Percentiles rank a stretch among this genome's conserved stretches.
phyloP scores from a whole-genome alignment of 2,329 filamentous ascomycete genomes.

The Nothophoma quercina region DNA sequence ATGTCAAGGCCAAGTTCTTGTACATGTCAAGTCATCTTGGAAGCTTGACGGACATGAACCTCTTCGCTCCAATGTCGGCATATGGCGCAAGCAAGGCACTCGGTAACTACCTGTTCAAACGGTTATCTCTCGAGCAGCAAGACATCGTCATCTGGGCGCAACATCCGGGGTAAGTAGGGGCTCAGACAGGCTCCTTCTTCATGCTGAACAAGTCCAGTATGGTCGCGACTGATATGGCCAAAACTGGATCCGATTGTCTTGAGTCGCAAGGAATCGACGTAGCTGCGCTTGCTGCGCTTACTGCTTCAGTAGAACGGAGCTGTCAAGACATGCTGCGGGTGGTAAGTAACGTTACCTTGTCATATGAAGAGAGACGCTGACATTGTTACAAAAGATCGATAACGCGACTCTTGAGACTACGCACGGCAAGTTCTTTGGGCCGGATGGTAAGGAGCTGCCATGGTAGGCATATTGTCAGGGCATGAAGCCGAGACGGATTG shows the following conservation, averaged over 20 bases:
- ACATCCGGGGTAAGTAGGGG: conserved; percentile 24
- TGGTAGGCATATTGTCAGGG: too few species aligned
- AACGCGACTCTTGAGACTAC: conserved; percentile 14
- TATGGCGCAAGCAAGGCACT: conserved; percentile 31
- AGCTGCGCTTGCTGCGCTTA: not conserved
- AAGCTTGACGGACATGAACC: conserved; percentile 21
- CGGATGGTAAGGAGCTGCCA: conserved; percentile 17
- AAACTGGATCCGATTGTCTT: conserved; percentile 4
- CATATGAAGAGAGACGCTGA: not conserved
- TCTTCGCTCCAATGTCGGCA: conserved; percentile 1
- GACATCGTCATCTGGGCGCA: conserved; percentile 21
- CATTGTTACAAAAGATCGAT: conserved; percentile 15
- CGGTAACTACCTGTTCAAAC: conserved; percentile 26
- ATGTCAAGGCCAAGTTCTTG: conserved; percentile 20
- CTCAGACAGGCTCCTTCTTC: too few species aligned
- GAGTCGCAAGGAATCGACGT: conserved; percentile 12
- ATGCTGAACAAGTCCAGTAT: conserved; percentile 5
- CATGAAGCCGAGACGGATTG: too few species aligned
- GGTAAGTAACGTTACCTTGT: conserved; percentile 3
- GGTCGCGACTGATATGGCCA: conserved; percentile 16
- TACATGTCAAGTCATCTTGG: conserved; percentile 22
- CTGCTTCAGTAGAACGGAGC: conserved; percentile 19
- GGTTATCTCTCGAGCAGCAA: conserved; percentile 25
- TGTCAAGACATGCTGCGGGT: conserved; percentile 5
- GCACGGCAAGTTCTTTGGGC: conserved; percentile 19